Base-by-base conservation (phyloP, 768 basidiomycete genomes). In the Lentinula sp. region DNA sequence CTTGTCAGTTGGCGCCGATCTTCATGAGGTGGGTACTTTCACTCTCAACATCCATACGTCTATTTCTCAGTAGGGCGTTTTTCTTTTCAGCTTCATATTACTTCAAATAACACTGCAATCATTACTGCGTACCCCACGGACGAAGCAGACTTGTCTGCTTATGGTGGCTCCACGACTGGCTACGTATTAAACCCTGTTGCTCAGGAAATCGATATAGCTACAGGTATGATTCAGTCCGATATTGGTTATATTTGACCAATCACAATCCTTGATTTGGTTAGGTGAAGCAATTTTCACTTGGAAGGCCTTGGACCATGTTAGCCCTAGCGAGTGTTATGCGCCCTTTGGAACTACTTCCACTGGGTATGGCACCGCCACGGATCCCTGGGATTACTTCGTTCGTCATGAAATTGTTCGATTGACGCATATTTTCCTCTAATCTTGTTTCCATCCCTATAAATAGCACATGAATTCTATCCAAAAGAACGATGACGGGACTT, bases 401-500 rank as follows among this genome's bases (percentile, higher is more conserved):
- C 16, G 57, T 33, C n/a, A 28, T 36, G 41, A 2, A 28, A 12
- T 57, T 32, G 42, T 32, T 57, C 12, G 28, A 15, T 20, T 23
- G 35, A 4, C 4, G 35, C 18, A 4, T 9, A 20, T 8, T 10
- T 6, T 37, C 28, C 23, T 28, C 49, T 23, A 4, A 9, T 13
- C 16, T 32, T 32, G 3, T 20, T 59, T 33, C 45, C 18, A 18
- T 18, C 9, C 10, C 13, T 12, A 28, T 28, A 28, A 2, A 28
- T 28, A 59, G 50, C 54, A 61, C 33, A 35, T 61, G 13, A 61
- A 61, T 42, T 56, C 61, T 6, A 54, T 61, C 3, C 39, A 56
- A 16, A 61, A 67, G 59, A 63, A 66, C 57, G 15, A 28, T 1
- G 55, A 49, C 5, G 66, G 66, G 10, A 59, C 64, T 58, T 67